Base-by-base conservation (phyloP, 768 basidiomycete species). In the Mycena floridula region DNA sequence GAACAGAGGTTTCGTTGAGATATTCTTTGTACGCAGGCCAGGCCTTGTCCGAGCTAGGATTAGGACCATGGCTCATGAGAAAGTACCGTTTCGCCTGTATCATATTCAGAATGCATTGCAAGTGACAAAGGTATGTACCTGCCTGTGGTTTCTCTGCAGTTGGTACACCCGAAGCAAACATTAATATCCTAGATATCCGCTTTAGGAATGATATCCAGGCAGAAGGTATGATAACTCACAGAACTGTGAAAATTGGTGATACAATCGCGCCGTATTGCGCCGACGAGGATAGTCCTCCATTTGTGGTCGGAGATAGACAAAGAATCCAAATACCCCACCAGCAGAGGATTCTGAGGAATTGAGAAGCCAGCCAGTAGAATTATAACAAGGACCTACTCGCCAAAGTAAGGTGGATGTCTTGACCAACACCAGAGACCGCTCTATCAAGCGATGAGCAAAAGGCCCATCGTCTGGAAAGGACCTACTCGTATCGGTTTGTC, bases 161-260 rank as follows among this genome's bases (percentile, higher is more conserved):
- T 0, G 82, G 84, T n/a, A 87, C 54, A 7, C 83, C 85, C 9
- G 81, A 81, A 5, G 67, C 77, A 61, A 84, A 85, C 65, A 87
- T 70, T 15, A 82, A 66, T 3, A 82, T 53, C 23, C 79, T 79
- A 42, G 15, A 23, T 13, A 37, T 15, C 7, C 40, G 7, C 32
- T 22, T 43, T 15, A 35, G 21, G 16, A 18, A 25, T 9, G 32
- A 18, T 37, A 21, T 28, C 4, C 36, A 28, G 36, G 9, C 0
- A 26, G n/a, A n/a, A n/a, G 21, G 20, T 44, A n/a, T n/a, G 48
- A 20, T 3, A 42, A 56, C 79, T 49, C 51, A 82, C 79, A 84
- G 40, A 49, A 77, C 67, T 3, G 83, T 85, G 60, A 85, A 76
- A 18, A 85, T 60, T 0, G 84, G 84, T 0, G 81, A 77, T 16